Percentiles rank a stretch among this genome's conserved stretches.
Evolutionary conservation across 139 green algal species (phyloP).

Genomic region (Chlamydomonas sphaeroides): DNA sequence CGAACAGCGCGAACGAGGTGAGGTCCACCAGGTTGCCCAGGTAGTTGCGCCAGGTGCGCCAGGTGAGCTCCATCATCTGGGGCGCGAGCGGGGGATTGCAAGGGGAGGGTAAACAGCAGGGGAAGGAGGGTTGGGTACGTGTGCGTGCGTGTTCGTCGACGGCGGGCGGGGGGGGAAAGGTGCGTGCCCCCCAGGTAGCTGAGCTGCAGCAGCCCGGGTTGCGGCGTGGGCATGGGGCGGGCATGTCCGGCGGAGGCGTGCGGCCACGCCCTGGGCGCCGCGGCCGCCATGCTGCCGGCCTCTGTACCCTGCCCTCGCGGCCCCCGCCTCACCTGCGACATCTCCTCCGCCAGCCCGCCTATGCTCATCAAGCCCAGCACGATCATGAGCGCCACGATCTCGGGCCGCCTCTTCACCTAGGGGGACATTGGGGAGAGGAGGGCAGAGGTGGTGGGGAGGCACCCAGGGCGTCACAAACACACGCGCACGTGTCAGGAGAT

Average conservation of each 20-base stretch:
- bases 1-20: constrained; percentile 32
- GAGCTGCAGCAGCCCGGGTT: too few species aligned
- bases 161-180: neutral
- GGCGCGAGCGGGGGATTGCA: too few species aligned
- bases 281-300: too few species aligned
- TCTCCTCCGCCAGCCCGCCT: constrained; percentile 22
- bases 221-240: too few species aligned
- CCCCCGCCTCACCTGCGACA: constrained; percentile 12
- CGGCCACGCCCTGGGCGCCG: too few species aligned
- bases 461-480: too few species aligned
- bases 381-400: constrained; percentile 32
- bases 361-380: constrained; percentile 35
- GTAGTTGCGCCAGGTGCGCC: constrained; percentile 41
- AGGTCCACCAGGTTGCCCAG: constrained; percentile 42
- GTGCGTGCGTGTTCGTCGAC: neutral
- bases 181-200: too few species aligned
- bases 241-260: too few species aligned
- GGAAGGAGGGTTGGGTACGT: neutral
- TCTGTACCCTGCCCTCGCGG: neutral
- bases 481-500: too few species aligned
- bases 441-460: too few species aligned
- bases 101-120: too few species aligned
- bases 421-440: too few species aligned
- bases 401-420: neutral
- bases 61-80: constrained; percentile 40